Percentiles rank a stretch among this genome's conserved stretches.
Evolutionary conservation across 2,329 filamentous ascomycete genomes (phyloP).

Genomic region (Periconia sp.): DNA sequence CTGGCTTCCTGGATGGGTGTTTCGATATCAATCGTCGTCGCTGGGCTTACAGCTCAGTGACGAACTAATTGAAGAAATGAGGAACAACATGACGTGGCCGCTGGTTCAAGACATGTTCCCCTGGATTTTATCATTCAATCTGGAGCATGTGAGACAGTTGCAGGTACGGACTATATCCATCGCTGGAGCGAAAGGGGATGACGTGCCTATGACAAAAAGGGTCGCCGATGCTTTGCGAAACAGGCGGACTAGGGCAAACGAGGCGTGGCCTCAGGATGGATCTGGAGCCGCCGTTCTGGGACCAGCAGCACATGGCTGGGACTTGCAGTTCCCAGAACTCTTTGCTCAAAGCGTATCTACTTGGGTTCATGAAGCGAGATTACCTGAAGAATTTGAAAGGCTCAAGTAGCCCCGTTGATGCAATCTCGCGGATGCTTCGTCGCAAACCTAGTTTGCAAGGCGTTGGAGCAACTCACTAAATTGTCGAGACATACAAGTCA

Average conservation of each 20-base stretch:
- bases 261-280: conserved; percentile 3
- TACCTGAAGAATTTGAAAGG: conserved; percentile 11
- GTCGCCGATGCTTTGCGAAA: conserved; percentile 4
- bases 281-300: conserved; percentile 9
- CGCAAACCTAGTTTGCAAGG: too few relatives aligned
- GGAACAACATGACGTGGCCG: background rate
- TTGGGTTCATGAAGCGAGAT: conserved; percentile 7
- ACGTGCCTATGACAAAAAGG: conserved; percentile 6
- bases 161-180: conserved; percentile 8
- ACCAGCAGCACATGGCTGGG: conserved; percentile 11
- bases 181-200: conserved; percentile 13
- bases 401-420: conserved; percentile 25
- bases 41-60: conserved; percentile 1
- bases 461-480: too few relatives aligned
- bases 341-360: conserved; percentile 11
- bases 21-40: conserved; percentile 1
- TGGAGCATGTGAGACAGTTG: conserved; percentile 4
- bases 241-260: background rate
- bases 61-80: conserved; percentile 5
- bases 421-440: background rate
- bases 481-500: too few relatives aligned
- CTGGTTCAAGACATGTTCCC: conserved; percentile 3
- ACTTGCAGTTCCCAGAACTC: conserved; percentile 13
- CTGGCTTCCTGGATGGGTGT: conserved; percentile 5
- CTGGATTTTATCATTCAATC: conserved; percentile 3